These are phyloP conservation scores for Diaporthe capsici DNA, from an alignment of 2,329 filamentous ascomycete species.

Conservation along the genomic window DNA sequence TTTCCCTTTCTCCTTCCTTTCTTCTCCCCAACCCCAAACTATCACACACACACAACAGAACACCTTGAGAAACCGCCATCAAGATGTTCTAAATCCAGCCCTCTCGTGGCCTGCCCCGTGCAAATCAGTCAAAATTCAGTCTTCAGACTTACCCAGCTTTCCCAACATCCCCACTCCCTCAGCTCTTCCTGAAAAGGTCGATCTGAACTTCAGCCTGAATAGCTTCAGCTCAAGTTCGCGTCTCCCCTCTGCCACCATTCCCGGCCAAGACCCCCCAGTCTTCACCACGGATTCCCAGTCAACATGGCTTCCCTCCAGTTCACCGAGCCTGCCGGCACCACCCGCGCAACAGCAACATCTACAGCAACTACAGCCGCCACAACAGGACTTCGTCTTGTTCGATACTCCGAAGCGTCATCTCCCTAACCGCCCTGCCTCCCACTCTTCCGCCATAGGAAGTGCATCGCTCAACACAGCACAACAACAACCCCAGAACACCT, in stretches of 20 bases:
- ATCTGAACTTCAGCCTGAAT: slow-evolving; percentile 75
- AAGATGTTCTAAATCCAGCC: slow-evolving; percentile 72
- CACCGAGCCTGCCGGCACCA: slow-evolving; percentile 73
- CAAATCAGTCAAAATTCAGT: slow-evolving; percentile 66
- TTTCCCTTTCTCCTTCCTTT: slow-evolving; percentile 48
- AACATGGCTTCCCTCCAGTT: slow-evolving; percentile 85
- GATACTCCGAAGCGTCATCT: slow-evolving; percentile 63
- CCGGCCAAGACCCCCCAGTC: slow-evolving; percentile 77
- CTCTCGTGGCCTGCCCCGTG: slow-evolving; percentile 53
- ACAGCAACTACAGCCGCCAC: slow-evolving; percentile 63
- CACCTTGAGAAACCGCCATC: slow-evolving; percentile 56
- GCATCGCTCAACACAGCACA: slow-evolving; percentile 61
- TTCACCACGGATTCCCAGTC: slow-evolving; percentile 86
- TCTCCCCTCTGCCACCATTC: slow-evolving; percentile 70
- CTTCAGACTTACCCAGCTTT: slow-evolving; percentile 55
- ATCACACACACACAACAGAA: slow-evolving; percentile 48
- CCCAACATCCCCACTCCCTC: slow-evolving; percentile 65
- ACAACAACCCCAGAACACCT: slow-evolving; percentile 52
- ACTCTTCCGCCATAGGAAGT: slow-evolving; percentile 56
- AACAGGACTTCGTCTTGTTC: slow-evolving; percentile 87
- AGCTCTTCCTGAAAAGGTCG: slow-evolving; percentile 70
- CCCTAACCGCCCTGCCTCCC: slow-evolving; percentile 59
- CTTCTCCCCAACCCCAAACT: slow-evolving; percentile 53
- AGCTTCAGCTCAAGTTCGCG: slow-evolving; percentile 71
- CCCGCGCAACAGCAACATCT: slow-evolving; percentile 69